These are phyloP conservation scores for Penicillium capsulatum DNA, from an alignment of 2,329 filamentous ascomycete species.

Conservation along the genomic window DNA sequence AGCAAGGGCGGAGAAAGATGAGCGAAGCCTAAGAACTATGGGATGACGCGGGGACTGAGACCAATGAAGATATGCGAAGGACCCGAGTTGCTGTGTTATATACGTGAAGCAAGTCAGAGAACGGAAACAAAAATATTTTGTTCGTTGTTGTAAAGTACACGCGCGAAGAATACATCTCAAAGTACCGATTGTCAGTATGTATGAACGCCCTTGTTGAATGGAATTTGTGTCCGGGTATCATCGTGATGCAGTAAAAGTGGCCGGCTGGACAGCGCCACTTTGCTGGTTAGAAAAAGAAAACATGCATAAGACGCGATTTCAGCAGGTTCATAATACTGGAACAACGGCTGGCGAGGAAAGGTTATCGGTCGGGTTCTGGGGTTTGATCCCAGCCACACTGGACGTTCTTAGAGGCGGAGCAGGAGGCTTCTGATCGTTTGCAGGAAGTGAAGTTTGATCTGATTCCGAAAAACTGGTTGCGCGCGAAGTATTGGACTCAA, in stretches of 20 bases:
- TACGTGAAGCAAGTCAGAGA: no score
- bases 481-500: slow-evolving; percentile 26
- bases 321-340: slow-evolving; percentile 5
- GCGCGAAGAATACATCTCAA: no score
- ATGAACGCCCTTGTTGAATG: slow-evolving; percentile 9
- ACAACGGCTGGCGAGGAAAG: slow-evolving; percentile 7
- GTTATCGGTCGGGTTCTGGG: not conserved
- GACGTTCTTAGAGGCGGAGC: slow-evolving; percentile 1
- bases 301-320: not conserved
- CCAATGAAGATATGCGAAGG: no score
- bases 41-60: no score
- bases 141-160: no score
- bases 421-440: slow-evolving; percentile 8
- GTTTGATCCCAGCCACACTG: slow-evolving; percentile 2
- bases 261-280: slow-evolving; percentile 1
- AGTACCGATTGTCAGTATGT: not conserved
- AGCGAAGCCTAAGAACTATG: no score
- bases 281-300: slow-evolving; percentile 3
- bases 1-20: no score
- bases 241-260: slow-evolving; percentile 5
- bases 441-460: slow-evolving; percentile 4
- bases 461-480: slow-evolving; percentile 29
- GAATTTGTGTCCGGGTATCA: slow-evolving; percentile 13
- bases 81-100: no score
- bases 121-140: not conserved